Conservation (phyloP, 2,329 filamentous ascomycete genomes). For the Fonsecaea erecta region DNA sequence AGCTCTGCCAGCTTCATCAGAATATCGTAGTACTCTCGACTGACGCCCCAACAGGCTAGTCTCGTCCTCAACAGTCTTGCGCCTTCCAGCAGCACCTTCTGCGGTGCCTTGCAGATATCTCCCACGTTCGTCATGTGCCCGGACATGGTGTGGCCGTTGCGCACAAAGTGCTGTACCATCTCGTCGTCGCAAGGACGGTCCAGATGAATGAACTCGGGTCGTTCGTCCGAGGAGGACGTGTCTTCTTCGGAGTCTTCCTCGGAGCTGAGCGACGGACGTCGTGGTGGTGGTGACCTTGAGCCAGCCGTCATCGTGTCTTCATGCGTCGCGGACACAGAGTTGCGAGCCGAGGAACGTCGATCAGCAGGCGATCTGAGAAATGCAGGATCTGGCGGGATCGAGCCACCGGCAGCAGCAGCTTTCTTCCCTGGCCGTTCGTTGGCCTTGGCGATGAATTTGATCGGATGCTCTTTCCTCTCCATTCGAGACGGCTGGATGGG, state of each 20-base stretch:
- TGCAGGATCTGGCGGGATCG: not conserved
- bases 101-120: constrained; percentile 42
- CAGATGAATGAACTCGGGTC: constrained; percentile 53
- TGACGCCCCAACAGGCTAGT: constrained; percentile 44
- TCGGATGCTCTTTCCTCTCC: constrained; percentile 29
- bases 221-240: constrained; percentile 28
- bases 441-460: constrained; percentile 28
- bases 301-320: not conserved
- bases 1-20: constrained; percentile 43
- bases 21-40: constrained; percentile 42
- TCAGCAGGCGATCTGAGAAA: not conserved
- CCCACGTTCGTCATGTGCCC: constrained; percentile 60
- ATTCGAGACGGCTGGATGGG: constrained; percentile 32
- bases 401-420: not conserved
- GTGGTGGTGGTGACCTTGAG: not conserved
- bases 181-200: constrained; percentile 64
- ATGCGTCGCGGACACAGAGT: not conserved
- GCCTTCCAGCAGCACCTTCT: constrained; percentile 35
- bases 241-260: constrained; percentile 24
- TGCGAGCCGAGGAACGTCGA: not conserved
- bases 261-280: not conserved
- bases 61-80: constrained; percentile 32
- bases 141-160: constrained; percentile 55
- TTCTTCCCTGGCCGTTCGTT: constrained; percentile 12
- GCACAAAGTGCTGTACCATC: constrained; percentile 61